These are phyloP conservation scores for Neonectria ditissima DNA, from an alignment of 2,329 filamentous ascomycete species.

Conservation along the genomic window DNA sequence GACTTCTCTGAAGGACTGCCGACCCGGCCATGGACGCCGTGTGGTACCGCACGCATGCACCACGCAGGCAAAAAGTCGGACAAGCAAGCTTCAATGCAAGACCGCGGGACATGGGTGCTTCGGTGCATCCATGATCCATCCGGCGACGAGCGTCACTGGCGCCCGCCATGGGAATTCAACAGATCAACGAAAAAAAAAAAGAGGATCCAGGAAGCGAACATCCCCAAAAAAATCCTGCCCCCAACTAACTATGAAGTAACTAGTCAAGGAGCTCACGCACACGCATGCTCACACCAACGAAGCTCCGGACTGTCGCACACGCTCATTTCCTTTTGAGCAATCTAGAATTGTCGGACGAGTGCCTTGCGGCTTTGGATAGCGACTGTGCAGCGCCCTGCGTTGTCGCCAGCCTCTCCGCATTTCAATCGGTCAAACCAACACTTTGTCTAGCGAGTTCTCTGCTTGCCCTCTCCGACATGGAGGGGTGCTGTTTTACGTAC, in stretches of 20 bases:
- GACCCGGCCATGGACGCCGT: neutral
- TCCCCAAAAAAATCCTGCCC: slow-evolving; percentile 47
- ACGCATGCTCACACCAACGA: neutral
- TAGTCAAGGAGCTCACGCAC: slow-evolving; percentile 26
- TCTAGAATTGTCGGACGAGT: neutral
- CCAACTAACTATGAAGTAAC: slow-evolving; percentile 38
- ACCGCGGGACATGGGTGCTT: slow-evolving; percentile 27
- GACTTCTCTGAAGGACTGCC: neutral
- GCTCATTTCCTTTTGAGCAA: neutral
- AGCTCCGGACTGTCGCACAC: neutral
- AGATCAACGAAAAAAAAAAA: slow-evolving; percentile 46
- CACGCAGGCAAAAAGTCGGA: slow-evolving; percentile 16
- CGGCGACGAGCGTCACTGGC: slow-evolving; percentile 8
- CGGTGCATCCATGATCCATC: slow-evolving; percentile 12
- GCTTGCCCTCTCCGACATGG: slow-evolving; percentile 8
- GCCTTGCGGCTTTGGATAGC: neutral
- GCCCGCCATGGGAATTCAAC: slow-evolving; percentile 41
- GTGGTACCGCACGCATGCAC: neutral
- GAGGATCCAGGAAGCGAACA: slow-evolving; percentile 39
- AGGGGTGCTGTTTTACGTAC: slow-evolving; percentile 21
- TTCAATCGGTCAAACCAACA: neutral
- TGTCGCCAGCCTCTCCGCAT: neutral
- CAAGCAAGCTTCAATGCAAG: slow-evolving; percentile 23
- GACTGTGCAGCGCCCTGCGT: neutral
- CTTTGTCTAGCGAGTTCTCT: slow-evolving; percentile 5